phyloP scores from a whole-genome alignment of 441 rosid species.

The Rhodomyrtus psidioides region DNA sequence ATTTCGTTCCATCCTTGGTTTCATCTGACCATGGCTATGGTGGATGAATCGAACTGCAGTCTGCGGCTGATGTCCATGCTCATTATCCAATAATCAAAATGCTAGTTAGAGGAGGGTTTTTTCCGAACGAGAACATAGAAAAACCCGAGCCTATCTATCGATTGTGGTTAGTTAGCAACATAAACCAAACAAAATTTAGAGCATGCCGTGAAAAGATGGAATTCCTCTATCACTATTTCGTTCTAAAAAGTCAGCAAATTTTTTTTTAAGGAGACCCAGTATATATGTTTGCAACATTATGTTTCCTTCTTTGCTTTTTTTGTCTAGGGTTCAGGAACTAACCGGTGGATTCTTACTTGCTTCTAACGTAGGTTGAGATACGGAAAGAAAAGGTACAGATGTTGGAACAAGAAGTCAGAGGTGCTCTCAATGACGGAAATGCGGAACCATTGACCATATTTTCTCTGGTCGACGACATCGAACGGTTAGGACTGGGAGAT shows the following conservation, averaged over 20 bases:
- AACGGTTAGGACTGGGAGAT: constrained; percentile 28
- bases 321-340: not conserved
- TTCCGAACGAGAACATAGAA: not conserved
- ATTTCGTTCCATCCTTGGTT: not conserved
- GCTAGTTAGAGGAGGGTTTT: not conserved
- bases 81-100: not conserved
- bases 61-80: not conserved
- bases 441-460: constrained; percentile 5
- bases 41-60: not conserved
- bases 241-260: not conserved
- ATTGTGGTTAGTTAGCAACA: not conserved
- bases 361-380: constrained; percentile 8
- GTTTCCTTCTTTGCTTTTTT: not conserved
- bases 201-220: not conserved
- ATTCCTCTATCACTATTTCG: not conserved
- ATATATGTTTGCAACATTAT: not conserved
- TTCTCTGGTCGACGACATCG: constrained; percentile 37
- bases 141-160: not conserved
- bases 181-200: not conserved
- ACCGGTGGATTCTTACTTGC: not conserved
- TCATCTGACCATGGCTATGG: not conserved
- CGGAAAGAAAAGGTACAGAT: constrained; percentile 3
- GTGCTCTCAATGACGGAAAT: constrained; percentile 5
- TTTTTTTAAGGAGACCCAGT: not conserved
- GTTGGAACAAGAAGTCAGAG: constrained; percentile 23